Conservation (phyloP, 2,329 filamentous ascomycete species). For the Cladorrhinum sp. region DNA sequence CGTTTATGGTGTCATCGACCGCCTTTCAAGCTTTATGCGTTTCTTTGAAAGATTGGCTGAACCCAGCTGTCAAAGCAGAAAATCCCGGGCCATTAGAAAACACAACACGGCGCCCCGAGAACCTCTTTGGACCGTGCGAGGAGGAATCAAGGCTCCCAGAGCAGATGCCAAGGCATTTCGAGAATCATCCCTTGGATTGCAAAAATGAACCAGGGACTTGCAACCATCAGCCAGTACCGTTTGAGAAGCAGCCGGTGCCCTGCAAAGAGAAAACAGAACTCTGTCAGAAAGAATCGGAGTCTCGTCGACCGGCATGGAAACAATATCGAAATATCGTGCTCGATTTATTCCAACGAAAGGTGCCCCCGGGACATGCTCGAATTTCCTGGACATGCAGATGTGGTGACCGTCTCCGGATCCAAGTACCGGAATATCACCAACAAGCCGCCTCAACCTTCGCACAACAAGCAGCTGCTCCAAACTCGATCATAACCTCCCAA, state of each 20-base stretch:
- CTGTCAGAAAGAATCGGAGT: too few species aligned
- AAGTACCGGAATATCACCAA: background rate
- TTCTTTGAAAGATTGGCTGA: background rate
- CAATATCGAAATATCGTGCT: background rate
- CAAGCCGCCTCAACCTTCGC: conserved; percentile 5
- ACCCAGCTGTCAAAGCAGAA: background rate
- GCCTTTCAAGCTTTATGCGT: background rate
- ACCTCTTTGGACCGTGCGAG: background rate
- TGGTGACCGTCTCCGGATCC: background rate
- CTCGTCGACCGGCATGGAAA: background rate
- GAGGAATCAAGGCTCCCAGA: background rate
- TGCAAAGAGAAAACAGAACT: background rate
- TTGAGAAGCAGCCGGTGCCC: background rate
- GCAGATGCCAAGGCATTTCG: background rate
- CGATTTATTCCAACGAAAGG: background rate
- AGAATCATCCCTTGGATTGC: too few species aligned
- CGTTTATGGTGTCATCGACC: conserved; percentile 1
- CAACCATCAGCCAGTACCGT: background rate
- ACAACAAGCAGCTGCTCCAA: conserved; percentile 2
- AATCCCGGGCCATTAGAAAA: background rate
- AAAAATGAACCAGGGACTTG: background rate
- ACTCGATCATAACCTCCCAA: background rate
- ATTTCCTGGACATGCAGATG: conserved; percentile 11
- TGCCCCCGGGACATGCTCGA: background rate
- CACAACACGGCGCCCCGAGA: too few species aligned